Evolutionary conservation across 2,329 filamentous ascomycete species (phyloP).

Genomic region (Aspergillus brunneoviolaceus): DNA sequence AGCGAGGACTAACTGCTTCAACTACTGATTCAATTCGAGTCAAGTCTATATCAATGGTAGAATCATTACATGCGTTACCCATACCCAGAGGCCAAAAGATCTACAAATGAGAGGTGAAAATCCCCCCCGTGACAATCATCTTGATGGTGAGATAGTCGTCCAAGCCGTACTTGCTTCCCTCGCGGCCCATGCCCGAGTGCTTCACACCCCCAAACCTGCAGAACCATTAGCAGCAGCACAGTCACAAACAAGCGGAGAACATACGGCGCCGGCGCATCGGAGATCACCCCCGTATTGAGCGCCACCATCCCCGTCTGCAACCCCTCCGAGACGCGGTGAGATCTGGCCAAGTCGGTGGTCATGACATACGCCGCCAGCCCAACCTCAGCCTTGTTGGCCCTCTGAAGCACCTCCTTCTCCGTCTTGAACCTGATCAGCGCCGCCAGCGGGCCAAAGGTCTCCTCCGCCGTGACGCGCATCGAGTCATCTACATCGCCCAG

Average conservation of each 20-base stretch:
- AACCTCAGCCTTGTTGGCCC: conserved; percentile 77
- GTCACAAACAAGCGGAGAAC: conserved; percentile 12
- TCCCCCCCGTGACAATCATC: conserved; percentile 36
- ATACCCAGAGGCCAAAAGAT: no score
- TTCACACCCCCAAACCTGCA: conserved; percentile 72
- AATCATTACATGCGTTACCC: no score
- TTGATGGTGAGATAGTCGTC: conserved; percentile 72
- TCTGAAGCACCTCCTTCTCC: conserved; percentile 76
- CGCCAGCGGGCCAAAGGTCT: conserved; percentile 91
- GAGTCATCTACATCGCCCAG: conserved; percentile 76
- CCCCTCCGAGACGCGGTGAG: conserved; percentile 57
- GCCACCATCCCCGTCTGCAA: conserved; percentile 48
- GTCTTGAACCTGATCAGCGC: conserved; percentile 81
- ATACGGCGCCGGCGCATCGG: conserved; percentile 47
- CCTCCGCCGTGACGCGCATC: conserved; percentile 78
- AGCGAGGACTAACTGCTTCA: no score
- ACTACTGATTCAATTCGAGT: no score
- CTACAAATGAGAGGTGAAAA: neutral
- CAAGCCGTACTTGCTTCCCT: conserved; percentile 72
- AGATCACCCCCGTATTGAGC: conserved; percentile 67
- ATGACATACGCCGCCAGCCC: conserved; percentile 92
- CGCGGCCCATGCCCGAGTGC: conserved; percentile 72
- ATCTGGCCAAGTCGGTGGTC: conserved; percentile 56
- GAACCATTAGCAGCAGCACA: conserved; percentile 6
- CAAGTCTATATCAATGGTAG: no score